These are phyloP conservation scores for Aechmea fasciata DNA, from an alignment of 176 grass and related monocot genomes.

Conservation along the genomic window DNA sequence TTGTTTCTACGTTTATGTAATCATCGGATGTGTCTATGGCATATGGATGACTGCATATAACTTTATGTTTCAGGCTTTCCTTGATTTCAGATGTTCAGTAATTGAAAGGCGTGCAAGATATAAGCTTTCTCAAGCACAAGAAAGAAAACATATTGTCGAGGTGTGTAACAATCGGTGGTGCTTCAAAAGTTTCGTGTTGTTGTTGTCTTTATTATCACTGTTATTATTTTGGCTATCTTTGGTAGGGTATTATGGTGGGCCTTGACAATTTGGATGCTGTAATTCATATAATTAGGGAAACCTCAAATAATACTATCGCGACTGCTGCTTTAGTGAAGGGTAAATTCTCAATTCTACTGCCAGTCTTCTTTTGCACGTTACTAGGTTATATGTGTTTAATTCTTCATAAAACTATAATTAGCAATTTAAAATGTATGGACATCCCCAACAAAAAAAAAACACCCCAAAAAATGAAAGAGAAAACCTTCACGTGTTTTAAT, in stretches of 20 bases:
- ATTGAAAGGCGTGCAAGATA: conserved; percentile 89
- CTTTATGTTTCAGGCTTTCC: conserved; percentile 53
- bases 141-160: conserved; percentile 95
- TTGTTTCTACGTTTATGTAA: neutral
- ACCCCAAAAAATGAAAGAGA: too few relatives aligned
- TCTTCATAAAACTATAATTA: too few relatives aligned
- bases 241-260: conserved; percentile 85
- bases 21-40: neutral
- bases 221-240: conserved; percentile 24
- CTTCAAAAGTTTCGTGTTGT: neutral
- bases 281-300: conserved; percentile 75
- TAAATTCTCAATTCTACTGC: conserved; percentile 18
- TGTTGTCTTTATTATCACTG: neutral
- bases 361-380: too few relatives aligned
- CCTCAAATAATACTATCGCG: conserved; percentile 47
- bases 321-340: conserved; percentile 63
- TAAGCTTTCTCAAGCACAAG: conserved; percentile 87
- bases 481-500: too few relatives aligned
- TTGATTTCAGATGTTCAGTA: conserved; percentile 86
- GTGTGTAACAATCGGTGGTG: conserved; percentile 25
- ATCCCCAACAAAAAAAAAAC: too few relatives aligned
- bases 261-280: conserved; percentile 96
- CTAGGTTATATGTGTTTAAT: too few relatives aligned
- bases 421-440: too few relatives aligned
- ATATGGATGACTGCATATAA: conserved; percentile 6